phyloP scores from a whole-genome alignment of 75 land plant species.

The Sequoiadendron giganteum region DNA sequence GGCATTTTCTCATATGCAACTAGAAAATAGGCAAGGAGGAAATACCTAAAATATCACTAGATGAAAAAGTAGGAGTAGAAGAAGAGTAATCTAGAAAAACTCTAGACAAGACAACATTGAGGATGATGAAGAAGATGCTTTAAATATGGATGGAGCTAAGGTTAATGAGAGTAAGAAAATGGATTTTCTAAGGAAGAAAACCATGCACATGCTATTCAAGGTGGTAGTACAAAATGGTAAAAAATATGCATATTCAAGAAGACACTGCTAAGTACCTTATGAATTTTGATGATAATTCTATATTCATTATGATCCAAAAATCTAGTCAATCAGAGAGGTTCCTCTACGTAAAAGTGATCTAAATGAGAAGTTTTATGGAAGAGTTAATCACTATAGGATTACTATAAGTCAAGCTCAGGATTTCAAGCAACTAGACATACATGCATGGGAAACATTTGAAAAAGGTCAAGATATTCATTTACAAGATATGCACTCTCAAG shows the following conservation, averaged over 20 bases:
- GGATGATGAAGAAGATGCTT: conserved; percentile 68
- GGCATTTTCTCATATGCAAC: conserved; percentile 64
- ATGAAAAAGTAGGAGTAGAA: conserved; percentile 79
- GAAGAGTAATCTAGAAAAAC: conserved; percentile 39
- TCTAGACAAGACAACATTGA: conserved; percentile 26
- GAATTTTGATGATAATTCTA: conserved; percentile 91
- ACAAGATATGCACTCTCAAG: conserved; percentile 90
- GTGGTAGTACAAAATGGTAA: conserved; percentile 95
- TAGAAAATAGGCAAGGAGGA: conserved; percentile 74
- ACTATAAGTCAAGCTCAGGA: conserved; percentile 86
- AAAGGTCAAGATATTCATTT: conserved; percentile 89
- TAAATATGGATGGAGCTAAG: conserved; percentile 86
- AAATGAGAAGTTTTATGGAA: conserved; percentile 92
- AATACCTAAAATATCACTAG: conserved; percentile 73
- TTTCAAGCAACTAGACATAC: conserved; percentile 38
- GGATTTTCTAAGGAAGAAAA: conserved; percentile 96
- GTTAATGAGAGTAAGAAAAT: conserved; percentile 94
- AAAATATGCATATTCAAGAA: conserved; percentile 90
- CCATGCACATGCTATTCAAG: conserved; percentile 88
- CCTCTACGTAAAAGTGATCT: conserved; percentile 90
- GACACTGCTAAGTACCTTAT: conserved; percentile 88
- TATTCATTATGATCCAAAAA: conserved; percentile 88
- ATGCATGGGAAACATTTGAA: conserved; percentile 89
- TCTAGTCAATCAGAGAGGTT: conserved; percentile 93
- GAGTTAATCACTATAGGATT: conserved; percentile 80